Percentiles rank a stretch among this genome's conserved stretches.
phyloP scores from a whole-genome alignment of 768 basidiomycete genomes.

The Pleurotus sapidus region DNA sequence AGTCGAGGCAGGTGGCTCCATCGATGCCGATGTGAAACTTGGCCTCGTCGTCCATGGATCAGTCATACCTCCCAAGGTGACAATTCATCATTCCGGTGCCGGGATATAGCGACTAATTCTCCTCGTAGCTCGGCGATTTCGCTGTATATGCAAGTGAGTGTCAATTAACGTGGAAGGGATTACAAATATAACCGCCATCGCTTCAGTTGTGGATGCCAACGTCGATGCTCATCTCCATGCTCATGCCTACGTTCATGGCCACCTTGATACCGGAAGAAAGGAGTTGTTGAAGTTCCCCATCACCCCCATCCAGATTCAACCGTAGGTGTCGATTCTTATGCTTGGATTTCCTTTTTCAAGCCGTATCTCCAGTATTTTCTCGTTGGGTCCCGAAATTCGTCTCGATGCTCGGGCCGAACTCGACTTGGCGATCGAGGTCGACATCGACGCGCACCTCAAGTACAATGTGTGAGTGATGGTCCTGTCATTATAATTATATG shows the following conservation, averaged over 20 bases:
- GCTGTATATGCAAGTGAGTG: not conserved
- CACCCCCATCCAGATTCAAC: not conserved
- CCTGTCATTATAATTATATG: no score
- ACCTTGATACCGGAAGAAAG: not conserved
- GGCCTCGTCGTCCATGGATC: not conserved
- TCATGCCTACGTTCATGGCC: not conserved
- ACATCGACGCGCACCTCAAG: not conserved
- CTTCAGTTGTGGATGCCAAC: not conserved
- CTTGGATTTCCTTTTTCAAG: not conserved
- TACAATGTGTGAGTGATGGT: constrained; percentile 2
- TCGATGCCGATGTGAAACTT: not conserved
- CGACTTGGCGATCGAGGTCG: not conserved
- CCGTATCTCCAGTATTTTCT: not conserved
- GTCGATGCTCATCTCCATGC: not conserved
- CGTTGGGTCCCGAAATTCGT: not conserved
- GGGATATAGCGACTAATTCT: not conserved
- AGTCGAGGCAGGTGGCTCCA: not conserved
- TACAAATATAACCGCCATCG: not conserved
- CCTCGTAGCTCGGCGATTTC: not conserved
- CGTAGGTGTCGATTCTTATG: not conserved
- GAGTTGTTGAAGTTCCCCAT: not conserved
- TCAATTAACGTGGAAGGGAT: not conserved
- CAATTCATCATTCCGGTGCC: not conserved
- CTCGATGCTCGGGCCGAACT: not conserved
- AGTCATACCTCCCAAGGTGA: not conserved